Conservation (phyloP, 805 yeast species). For the Ascoidea asiatica region DNA sequence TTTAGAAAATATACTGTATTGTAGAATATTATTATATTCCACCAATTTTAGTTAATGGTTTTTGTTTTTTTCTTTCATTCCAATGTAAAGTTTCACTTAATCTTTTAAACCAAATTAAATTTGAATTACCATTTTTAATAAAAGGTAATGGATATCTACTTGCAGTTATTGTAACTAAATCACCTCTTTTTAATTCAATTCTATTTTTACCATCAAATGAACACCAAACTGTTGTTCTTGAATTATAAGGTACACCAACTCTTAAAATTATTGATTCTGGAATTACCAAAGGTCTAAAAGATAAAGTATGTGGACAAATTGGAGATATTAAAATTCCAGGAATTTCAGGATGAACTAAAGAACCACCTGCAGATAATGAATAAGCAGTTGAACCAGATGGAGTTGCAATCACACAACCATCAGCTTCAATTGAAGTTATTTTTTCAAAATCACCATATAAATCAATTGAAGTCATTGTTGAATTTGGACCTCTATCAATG, state of each 20-base stretch:
- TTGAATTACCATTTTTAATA: constrained; percentile 13
- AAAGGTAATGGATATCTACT: constrained; percentile 20
- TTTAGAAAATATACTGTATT: too few relatives aligned
- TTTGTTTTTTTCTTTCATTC: constrained; percentile 21
- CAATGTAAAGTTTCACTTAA: constrained; percentile 21
- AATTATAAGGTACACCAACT: constrained; percentile 20
- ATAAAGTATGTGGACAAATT: constrained; percentile 38
- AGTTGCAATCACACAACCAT: constrained; percentile 50
- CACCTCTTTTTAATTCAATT: constrained; percentile 19
- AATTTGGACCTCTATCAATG: constrained; percentile 37
- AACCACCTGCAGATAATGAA: constrained; percentile 39
- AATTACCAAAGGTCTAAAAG: constrained; percentile 37
- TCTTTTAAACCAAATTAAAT: constrained; percentile 20
- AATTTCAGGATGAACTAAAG: constrained; percentile 39
- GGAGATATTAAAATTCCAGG: constrained; percentile 45
- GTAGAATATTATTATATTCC: too few relatives aligned
- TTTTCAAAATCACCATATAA: constrained; percentile 32
- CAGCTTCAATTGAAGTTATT: constrained; percentile 52
- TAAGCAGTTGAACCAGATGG: constrained; percentile 59
- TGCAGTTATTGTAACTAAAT: constrained; percentile 20
- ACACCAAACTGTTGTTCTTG: constrained; percentile 22
- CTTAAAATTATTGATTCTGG: constrained; percentile 24
- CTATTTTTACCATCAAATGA: constrained; percentile 22
- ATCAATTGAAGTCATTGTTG: constrained; percentile 37
- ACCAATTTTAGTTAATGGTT: constrained; percentile 12